phyloP scores from a whole-genome alignment of 495 filamentous ascomycete genomes.

The Neurospora africana region DNA sequence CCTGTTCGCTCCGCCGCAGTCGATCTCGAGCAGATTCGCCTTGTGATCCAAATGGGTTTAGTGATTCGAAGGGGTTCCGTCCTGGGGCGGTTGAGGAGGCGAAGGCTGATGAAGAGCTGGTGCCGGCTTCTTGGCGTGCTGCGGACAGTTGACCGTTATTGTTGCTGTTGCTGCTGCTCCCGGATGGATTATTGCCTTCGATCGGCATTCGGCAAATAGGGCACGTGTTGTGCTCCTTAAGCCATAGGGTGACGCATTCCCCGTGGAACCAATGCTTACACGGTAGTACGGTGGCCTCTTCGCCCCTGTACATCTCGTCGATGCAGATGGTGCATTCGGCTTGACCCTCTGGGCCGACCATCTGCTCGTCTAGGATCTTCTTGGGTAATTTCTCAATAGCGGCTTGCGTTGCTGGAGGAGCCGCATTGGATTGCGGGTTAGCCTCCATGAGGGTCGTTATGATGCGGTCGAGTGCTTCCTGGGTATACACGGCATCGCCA shows the following conservation, averaged over 20 bases:
- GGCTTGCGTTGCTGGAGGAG: slow-evolving; percentile 65
- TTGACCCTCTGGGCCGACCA: slow-evolving; percentile 49
- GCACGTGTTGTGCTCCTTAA: slow-evolving; percentile 82
- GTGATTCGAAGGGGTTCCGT: not conserved
- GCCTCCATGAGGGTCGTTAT: slow-evolving; percentile 82
- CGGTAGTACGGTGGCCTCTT: slow-evolving; percentile 68
- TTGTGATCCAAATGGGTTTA: not conserved
- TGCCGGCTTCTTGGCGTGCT: not conserved
- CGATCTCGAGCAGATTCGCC: not conserved
- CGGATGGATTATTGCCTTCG: slow-evolving; percentile 19
- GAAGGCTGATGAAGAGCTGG: not conserved
- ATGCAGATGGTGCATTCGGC: slow-evolving; percentile 92
- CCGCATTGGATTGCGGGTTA: slow-evolving; percentile 60
- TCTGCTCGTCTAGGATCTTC: slow-evolving; percentile 51
- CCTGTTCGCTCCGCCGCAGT: slow-evolving; percentile 3
- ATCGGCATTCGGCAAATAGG: slow-evolving; percentile 79
- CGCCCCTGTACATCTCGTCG: slow-evolving; percentile 65
- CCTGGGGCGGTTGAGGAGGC: not conserved
- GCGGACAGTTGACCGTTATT: not conserved
- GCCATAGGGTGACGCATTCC: slow-evolving; percentile 65
- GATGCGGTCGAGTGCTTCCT: slow-evolving; percentile 84
- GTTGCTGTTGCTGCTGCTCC: slow-evolving; percentile 1
- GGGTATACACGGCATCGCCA: slow-evolving; percentile 84
- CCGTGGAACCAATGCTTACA: slow-evolving; percentile 91
- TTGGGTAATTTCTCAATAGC: slow-evolving; percentile 67